Conservation (phyloP, 129 eudicot species). For the Flaveria bidentis region DNA sequence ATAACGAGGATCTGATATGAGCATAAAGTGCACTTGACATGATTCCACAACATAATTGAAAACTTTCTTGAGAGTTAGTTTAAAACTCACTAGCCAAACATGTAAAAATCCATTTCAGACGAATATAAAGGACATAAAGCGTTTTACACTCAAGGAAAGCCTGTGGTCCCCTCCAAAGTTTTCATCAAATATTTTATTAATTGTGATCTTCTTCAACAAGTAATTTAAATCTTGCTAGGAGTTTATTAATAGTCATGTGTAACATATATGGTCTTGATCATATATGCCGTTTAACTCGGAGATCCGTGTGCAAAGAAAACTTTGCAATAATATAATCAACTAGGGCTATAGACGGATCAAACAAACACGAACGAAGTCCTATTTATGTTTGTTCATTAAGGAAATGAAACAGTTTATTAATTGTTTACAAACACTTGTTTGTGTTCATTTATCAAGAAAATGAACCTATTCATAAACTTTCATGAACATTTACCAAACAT, state of each 20-base stretch:
- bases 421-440: too few species aligned
- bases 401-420: too few species aligned
- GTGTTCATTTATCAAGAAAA: too few species aligned
- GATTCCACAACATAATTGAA: background rate
- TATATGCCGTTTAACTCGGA: background rate
- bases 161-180: background rate
- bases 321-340: background rate
- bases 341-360: too few species aligned
- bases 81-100: conserved; percentile 10
- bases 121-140: background rate
- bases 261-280: background rate
- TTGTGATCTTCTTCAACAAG: too few species aligned
- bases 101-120: background rate
- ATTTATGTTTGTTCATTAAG: too few species aligned
- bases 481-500: too few species aligned
- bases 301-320: background rate
- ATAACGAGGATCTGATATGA: background rate
- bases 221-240: background rate
- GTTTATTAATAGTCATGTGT: background rate
- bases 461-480: too few species aligned
- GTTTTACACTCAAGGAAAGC: background rate
- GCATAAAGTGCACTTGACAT: background rate
- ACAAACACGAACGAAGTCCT: too few species aligned
- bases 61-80: background rate
- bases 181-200: too few species aligned